Base-by-base conservation (phyloP, 768 basidiomycete species). In the Trametes elegans region DNA sequence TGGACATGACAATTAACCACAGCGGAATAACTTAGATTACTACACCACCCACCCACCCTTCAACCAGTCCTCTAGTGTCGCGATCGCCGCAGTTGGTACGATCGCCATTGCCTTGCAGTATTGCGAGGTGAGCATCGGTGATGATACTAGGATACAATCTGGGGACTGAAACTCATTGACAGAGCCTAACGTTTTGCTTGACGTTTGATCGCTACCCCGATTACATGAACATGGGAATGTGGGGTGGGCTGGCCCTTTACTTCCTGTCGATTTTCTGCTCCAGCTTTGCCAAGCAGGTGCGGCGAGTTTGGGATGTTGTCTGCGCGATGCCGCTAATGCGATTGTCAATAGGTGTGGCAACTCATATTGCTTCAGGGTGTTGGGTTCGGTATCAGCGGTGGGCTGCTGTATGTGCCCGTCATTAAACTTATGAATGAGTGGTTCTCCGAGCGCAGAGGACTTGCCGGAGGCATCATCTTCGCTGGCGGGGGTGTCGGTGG, bases 401-500 rank as follows among this genome's bases (percentile, higher is more conserved):
- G 59, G 10, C 38, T 50, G 21, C 35, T 60, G 13, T 63, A 62
- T 27, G 57, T 45, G 6, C 61, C 59, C 5, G 42, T 53, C 18
- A 59, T 61, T 13, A 50, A 46, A 31, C 53, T 64, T 3, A 29
- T 67, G 11, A 55, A 61, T 13, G 58, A 65, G 41, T 62, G 64
- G 66, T 67, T 65, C 42, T 53, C 59, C 21, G 53, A 32, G 21
- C 56, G 61, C 16, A 59, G 62, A 45, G 62, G 62, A 5, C 55
- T 65, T 7, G 64, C 64, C 2, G 56, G 56, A 9, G 64, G 64
- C 24, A 62, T 63, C 35, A 61, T 65, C 44, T 65, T 63, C 35
- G 60, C 64, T 1, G 61, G 66, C 8, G 62, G 63, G 29, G 63
- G 64, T 38, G 40, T 63, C 3, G 63, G 64, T 3, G 61, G 64